These are phyloP conservation scores for Neurospora africana DNA, from an alignment of 495 filamentous ascomycete species.

Conservation along the genomic window DNA sequence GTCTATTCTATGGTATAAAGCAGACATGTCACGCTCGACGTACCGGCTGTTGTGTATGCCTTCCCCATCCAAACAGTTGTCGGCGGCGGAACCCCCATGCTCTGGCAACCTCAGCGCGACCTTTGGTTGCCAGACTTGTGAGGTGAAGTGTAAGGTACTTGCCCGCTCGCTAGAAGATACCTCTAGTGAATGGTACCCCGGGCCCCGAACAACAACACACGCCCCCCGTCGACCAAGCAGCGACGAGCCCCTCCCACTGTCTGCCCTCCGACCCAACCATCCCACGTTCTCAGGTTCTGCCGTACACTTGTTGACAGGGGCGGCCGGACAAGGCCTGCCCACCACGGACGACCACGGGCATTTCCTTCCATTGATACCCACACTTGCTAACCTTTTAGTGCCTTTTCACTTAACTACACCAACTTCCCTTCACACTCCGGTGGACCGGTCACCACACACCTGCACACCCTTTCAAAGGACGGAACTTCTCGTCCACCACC, in stretches of 20 bases:
- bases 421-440: constrained; percentile 17
- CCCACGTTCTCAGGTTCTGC: constrained; percentile 26
- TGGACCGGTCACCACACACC: constrained; percentile 23
- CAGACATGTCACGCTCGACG: not conserved
- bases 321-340: constrained; percentile 1
- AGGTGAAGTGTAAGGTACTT: not conserved
- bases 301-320: constrained; percentile 12
- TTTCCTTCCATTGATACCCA: constrained; percentile 13
- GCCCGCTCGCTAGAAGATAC: not conserved
- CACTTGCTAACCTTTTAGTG: constrained; percentile 15
- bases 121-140: not conserved
- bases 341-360: constrained; percentile 10
- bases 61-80: not conserved
- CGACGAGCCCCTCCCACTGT: constrained; percentile 9
- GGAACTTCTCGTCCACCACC: not conserved
- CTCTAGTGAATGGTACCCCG: not conserved
- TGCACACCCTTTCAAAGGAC: not conserved
- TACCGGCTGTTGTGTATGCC: not conserved
- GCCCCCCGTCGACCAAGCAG: constrained; percentile 12
- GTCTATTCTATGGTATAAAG: not conserved
- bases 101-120: not conserved
- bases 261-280: constrained; percentile 13
- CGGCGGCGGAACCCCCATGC: constrained; percentile 12
- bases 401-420: constrained; percentile 2
- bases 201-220: constrained; percentile 6